These are phyloP conservation scores for Leccinum obscurum DNA, from an alignment of 768 basidiomycete species.

Conservation along the genomic window DNA sequence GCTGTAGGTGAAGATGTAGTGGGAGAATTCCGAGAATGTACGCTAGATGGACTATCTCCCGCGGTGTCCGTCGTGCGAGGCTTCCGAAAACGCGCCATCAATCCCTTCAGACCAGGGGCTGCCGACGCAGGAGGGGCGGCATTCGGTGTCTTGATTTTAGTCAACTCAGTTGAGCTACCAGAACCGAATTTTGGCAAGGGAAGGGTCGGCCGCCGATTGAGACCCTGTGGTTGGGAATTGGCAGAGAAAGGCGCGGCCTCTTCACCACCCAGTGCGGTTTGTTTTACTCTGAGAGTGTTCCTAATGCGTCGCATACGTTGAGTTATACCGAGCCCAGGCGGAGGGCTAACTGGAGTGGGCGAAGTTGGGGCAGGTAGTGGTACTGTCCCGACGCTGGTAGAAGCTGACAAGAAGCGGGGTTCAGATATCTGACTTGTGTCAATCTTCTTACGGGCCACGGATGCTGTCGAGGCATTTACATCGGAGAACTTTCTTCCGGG, in stretches of 20 bases:
- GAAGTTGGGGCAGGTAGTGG: slow-evolving; percentile 47
- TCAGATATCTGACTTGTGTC: slow-evolving; percentile 64
- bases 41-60: slow-evolving; percentile 33
- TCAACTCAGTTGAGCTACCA: slow-evolving; percentile 47
- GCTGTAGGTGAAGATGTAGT: slow-evolving; percentile 38
- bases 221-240: slow-evolving; percentile 45
- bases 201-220: slow-evolving; percentile 48
- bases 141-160: slow-evolving; percentile 53
- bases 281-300: slow-evolving; percentile 62
- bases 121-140: slow-evolving; percentile 70
- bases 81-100: slow-evolving; percentile 75
- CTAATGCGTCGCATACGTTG: slow-evolving; percentile 73
- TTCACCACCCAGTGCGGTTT: slow-evolving; percentile 50
- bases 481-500: slow-evolving; percentile 44
- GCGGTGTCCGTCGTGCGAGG: slow-evolving; percentile 30
- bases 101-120: slow-evolving; percentile 72
- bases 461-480: slow-evolving; percentile 40
- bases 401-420: slow-evolving; percentile 64
- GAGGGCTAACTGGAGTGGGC: slow-evolving; percentile 35
- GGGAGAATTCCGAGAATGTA: slow-evolving; percentile 32
- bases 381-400: slow-evolving; percentile 66
- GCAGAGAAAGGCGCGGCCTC: slow-evolving; percentile 45
- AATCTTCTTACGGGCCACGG: slow-evolving; percentile 54
- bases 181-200: slow-evolving; percentile 42
- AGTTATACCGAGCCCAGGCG: slow-evolving; percentile 54